Evolutionary conservation across 2,329 filamentous ascomycete species (phyloP).

Genomic region (Botrytis aclada): DNA sequence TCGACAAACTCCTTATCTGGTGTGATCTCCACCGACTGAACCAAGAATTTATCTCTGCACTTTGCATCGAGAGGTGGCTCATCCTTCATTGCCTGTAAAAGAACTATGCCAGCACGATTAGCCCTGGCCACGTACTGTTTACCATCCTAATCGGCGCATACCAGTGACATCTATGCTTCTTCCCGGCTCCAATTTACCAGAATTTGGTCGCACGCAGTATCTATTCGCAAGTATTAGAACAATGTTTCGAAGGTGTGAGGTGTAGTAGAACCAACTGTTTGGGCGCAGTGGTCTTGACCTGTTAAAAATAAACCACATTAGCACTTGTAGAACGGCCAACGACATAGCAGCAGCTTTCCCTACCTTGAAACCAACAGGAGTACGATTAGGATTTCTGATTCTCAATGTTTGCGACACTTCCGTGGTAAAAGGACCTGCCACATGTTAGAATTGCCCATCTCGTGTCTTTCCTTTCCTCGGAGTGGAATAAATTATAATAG

Average conservation of each 20-base stretch:
- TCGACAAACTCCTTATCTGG: constrained; percentile 80
- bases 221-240: constrained; percentile 45
- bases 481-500: constrained; percentile 30
- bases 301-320: constrained; percentile 16
- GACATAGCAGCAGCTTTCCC: constrained; percentile 28
- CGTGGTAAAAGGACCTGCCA: constrained; percentile 61
- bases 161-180: constrained; percentile 89
- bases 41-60: constrained; percentile 96
- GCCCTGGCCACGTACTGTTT: not conserved
- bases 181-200: constrained; percentile 88
- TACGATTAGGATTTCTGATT: constrained; percentile 61
- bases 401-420: constrained; percentile 64
- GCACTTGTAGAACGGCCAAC: constrained; percentile 18
- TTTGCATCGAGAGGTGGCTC: constrained; percentile 82
- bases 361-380: constrained; percentile 70
- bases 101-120: constrained; percentile 54
- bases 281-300: constrained; percentile 98
- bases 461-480: constrained; percentile 11
- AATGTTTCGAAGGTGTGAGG: not conserved
- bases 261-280: constrained; percentile 72
- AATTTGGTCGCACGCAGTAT: constrained; percentile 97
- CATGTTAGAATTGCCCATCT: constrained; percentile 22
- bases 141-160: constrained; percentile 44
- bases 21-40: constrained; percentile 84
- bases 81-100: constrained; percentile 96